Evolutionary conservation across 2,329 filamentous ascomycete genomes (phyloP).

Genomic region (Trichoderma brevicompactum): DNA sequence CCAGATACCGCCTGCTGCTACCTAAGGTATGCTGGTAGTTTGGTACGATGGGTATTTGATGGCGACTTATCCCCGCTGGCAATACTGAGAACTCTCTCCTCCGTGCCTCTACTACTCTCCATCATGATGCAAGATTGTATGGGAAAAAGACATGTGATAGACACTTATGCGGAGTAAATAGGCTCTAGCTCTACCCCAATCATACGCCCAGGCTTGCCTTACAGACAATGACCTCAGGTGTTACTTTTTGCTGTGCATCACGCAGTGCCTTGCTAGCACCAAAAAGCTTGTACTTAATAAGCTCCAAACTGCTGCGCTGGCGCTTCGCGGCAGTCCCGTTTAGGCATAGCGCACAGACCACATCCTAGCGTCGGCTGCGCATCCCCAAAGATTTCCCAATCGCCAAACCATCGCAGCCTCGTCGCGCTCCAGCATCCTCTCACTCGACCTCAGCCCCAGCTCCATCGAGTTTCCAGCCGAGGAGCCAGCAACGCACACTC

Average conservation of each 20-base stretch:
- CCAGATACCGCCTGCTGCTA: too few relatives aligned
- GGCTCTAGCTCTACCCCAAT: background rate
- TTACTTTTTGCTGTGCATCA: too few relatives aligned
- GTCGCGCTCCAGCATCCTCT: constrained; percentile 26
- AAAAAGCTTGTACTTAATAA: background rate
- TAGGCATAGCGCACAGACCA: constrained; percentile 23
- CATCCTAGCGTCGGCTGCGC: constrained; percentile 15
- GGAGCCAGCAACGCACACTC: constrained; percentile 29
- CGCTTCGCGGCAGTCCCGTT: background rate
- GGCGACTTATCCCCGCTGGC: too few relatives aligned
- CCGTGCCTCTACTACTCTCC: too few relatives aligned
- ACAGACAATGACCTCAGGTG: too few relatives aligned
- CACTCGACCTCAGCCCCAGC: background rate
- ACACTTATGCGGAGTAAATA: constrained; percentile 20
- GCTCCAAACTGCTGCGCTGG: background rate
- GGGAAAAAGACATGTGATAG: constrained; percentile 10
- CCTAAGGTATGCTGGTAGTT: too few relatives aligned
- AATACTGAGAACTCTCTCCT: too few relatives aligned
- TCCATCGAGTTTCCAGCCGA: constrained; percentile 6
- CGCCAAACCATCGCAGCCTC: constrained; percentile 29
- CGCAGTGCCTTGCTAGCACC: too few relatives aligned
- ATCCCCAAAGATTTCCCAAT: constrained; percentile 19
- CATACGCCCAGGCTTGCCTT: too few relatives aligned
- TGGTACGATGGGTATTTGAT: too few relatives aligned
- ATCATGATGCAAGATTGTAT: too few relatives aligned